These are phyloP conservation scores for Diaporthe batatas DNA, from an alignment of 2,329 filamentous ascomycete genomes.

Conservation along the genomic window DNA sequence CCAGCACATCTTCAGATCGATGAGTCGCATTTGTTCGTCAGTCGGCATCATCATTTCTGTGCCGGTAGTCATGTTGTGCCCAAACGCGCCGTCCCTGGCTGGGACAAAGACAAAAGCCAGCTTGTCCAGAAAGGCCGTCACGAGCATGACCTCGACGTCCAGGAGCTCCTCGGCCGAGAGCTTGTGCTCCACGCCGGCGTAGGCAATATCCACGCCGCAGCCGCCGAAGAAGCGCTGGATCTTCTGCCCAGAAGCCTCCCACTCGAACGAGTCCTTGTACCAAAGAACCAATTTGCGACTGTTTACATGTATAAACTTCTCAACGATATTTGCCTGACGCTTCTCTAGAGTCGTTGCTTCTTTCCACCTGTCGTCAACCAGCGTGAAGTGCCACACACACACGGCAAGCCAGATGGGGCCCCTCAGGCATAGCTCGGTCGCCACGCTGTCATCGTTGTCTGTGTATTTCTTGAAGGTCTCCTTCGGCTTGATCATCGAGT, in stretches of 20 bases:
- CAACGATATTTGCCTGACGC: background rate
- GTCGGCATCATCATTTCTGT: background rate
- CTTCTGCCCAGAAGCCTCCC: background rate
- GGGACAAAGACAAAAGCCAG: background rate
- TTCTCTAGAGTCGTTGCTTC: background rate
- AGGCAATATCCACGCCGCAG: background rate
- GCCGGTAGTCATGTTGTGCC: background rate
- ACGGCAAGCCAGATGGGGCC: background rate
- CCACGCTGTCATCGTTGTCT: background rate
- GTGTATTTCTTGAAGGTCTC: background rate
- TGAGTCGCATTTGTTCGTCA: background rate
- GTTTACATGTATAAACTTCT: background rate
- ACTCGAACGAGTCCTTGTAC: background rate
- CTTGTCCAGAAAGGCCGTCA: constrained; percentile 2
- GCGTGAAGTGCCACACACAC: background rate
- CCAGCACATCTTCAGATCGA: background rate
- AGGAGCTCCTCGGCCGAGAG: background rate
- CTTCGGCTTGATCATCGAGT: background rate
- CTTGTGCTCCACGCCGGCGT: background rate
- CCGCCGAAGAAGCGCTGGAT: background rate
- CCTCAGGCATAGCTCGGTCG: background rate
- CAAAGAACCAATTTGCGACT: background rate
- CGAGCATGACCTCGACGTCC: background rate
- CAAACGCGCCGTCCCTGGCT: background rate
- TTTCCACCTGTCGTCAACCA: background rate